Percentiles rank a stretch among this genome's conserved stretches.
Evolutionary conservation across 352 stramenopile genomes (phyloP).

Genomic region (Labyrinthula sp.): DNA sequence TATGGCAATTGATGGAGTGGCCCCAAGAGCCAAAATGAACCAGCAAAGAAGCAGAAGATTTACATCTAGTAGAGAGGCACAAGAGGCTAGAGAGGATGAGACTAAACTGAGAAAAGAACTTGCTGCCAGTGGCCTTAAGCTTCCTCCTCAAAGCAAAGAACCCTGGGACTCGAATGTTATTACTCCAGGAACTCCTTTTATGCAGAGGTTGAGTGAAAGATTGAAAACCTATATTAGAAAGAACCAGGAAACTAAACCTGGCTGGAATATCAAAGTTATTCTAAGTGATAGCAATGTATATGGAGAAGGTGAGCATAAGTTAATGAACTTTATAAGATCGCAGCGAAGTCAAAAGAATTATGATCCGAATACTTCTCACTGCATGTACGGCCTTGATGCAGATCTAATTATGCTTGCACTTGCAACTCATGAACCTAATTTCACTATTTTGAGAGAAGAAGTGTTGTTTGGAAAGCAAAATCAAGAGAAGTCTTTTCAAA

Average conservation of each 20-base stretch:
- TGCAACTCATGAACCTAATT: conserved; percentile 91
- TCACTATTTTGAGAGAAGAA: conserved; percentile 91
- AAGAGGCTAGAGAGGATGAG: conserved; percentile 46
- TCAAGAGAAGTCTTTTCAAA: conserved; percentile 4
- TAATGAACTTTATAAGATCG: conserved; percentile 87
- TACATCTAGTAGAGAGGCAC: conserved; percentile 73
- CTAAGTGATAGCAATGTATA: conserved; percentile 83
- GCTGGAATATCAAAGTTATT: conserved; percentile 83
- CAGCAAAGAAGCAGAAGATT: conserved; percentile 91
- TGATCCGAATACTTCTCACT: conserved; percentile 85
- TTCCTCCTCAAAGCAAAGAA: conserved; percentile 50
- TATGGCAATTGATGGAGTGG: conserved; percentile 92
- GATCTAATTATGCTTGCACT: conserved; percentile 99
- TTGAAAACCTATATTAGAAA: conserved; percentile 41
- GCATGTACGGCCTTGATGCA: conserved; percentile 89
- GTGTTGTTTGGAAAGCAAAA: conserved; percentile 33
- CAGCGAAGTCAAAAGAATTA: conserved; percentile 78
- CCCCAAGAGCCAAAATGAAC: conserved; percentile 97
- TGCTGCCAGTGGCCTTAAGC: conserved; percentile 43
- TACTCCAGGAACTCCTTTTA: conserved; percentile 84
- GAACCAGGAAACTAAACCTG: conserved; percentile 58
- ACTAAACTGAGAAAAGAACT: conserved; percentile 44
- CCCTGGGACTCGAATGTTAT: conserved; percentile 98
- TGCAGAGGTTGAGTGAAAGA: conserved; percentile 35
- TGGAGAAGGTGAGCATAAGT: conserved; percentile 98